Conservation (phyloP, 1,139 yeast genomes). For the Sugiyamaella japonica region DNA sequence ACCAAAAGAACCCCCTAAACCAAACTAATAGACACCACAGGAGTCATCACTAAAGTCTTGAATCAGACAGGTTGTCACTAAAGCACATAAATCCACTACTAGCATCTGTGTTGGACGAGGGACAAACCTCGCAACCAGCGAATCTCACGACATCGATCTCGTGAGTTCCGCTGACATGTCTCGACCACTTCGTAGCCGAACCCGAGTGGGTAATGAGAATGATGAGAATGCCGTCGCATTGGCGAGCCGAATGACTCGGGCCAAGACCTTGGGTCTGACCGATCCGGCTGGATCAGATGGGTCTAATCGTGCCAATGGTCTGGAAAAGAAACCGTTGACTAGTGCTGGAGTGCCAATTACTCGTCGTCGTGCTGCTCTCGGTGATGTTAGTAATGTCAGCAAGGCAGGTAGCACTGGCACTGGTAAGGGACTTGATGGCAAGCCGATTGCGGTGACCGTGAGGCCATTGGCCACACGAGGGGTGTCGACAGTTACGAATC, state of each 20-base stretch:
- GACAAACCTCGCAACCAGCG: not conserved
- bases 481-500: constrained; percentile 9
- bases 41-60: too few species aligned
- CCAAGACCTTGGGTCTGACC: constrained; percentile 1
- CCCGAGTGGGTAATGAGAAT: constrained; percentile 4
- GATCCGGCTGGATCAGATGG: not conserved
- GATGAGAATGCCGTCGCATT: constrained; percentile 7
- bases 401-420: constrained; percentile 18
- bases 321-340: not conserved
- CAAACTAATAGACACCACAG: not conserved
- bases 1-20: not conserved
- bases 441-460: constrained; percentile 8
- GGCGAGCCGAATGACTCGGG: not conserved
- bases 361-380: constrained; percentile 39
- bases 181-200: not conserved
- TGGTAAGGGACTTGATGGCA: constrained; percentile 5
- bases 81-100: too few species aligned
- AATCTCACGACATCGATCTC: not conserved
- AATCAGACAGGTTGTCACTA: too few species aligned
- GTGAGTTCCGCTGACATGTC: not conserved
- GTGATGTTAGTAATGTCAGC: constrained; percentile 37
- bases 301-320: not conserved
- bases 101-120: too few species aligned
- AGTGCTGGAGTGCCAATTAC: constrained; percentile 29
- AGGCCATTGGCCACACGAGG: constrained; percentile 8